phyloP scores from a whole-genome alignment of 352 stramenopile genomes.

The Nothophytophthora sp. region DNA sequence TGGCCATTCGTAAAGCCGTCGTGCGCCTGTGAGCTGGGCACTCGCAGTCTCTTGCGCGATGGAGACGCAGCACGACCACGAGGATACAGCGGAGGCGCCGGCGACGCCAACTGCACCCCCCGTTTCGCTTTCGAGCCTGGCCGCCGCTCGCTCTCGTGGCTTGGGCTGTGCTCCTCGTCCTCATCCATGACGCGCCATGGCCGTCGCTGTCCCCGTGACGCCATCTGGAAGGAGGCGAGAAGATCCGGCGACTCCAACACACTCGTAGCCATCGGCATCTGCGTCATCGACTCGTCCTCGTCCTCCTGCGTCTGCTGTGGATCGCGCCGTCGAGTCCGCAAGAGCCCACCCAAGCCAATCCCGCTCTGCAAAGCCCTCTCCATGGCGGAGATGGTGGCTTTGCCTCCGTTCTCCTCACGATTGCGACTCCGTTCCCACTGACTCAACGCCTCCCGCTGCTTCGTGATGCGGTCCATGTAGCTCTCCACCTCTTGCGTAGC shows the following conservation, averaged over 20 bases:
- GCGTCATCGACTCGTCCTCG: constrained; percentile 30
- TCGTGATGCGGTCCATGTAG: constrained; percentile 51
- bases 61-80: constrained; percentile 11
- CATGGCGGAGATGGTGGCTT: constrained; percentile 18
- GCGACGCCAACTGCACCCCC: constrained; percentile 15
- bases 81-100: constrained; percentile 19
- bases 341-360: constrained; percentile 21
- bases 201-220: not conserved
- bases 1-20: not conserved
- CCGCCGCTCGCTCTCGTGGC: constrained; percentile 2
- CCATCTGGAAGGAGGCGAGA: constrained; percentile 21
- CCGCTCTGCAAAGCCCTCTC: constrained; percentile 22
- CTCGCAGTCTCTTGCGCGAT: constrained; percentile 33
- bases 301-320: constrained; percentile 12
- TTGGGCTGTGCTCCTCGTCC: constrained; percentile 5
- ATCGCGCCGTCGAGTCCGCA: constrained; percentile 19
- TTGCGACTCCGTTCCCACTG: constrained; percentile 43
- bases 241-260: constrained; percentile 41
- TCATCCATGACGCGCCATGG: constrained; percentile 3
- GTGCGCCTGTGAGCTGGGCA: constrained; percentile 12
- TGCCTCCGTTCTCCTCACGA: constrained; percentile 9
- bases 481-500: constrained; percentile 53
- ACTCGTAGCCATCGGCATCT: constrained; percentile 25
- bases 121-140: constrained; percentile 19
- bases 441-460: constrained; percentile 46